These are phyloP conservation scores for Coemansia aciculifera DNA, from an alignment of 192 early-diverging fungal genomes.

Conservation along the genomic window DNA sequence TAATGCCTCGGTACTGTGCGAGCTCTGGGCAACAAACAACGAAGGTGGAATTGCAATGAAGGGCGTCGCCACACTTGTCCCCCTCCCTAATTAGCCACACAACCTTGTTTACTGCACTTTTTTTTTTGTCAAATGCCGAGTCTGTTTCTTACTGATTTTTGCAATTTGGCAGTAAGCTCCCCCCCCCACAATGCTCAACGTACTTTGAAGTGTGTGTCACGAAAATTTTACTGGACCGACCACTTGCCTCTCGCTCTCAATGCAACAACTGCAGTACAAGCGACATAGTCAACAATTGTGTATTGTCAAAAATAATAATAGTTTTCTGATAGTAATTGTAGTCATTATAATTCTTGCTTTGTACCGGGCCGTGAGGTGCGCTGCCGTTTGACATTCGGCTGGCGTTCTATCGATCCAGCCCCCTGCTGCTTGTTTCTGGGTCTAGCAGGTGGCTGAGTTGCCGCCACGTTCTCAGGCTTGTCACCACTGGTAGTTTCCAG, in stretches of 20 bases:
- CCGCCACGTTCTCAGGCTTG: neutral
- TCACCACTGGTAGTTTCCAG: neutral
- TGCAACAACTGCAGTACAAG: neutral
- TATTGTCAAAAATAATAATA: neutral
- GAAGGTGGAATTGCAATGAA: slow-evolving; percentile 72
- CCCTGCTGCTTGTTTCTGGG: neutral
- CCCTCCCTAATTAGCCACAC: slow-evolving; percentile 6
- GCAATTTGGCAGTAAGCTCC: slow-evolving; percentile 4
- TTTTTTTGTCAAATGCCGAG: neutral
- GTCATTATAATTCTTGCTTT: neutral
- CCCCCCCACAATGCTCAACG: neutral
- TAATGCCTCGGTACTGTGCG: slow-evolving; percentile 49
- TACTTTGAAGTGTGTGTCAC: neutral
- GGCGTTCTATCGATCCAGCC: slow-evolving; percentile 2
- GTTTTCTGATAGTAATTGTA: neutral
- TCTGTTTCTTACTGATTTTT: neutral
- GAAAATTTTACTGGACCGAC: neutral
- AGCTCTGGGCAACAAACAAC: slow-evolving; percentile 71
- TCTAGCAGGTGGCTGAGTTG: neutral
- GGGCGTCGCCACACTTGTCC: slow-evolving; percentile 58
- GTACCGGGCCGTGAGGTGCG: neutral
- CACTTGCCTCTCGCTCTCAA: neutral
- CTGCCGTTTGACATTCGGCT: slow-evolving; percentile 1
- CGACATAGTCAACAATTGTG: neutral
- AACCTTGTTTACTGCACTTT: slow-evolving; percentile 9